These are phyloP conservation scores for Larix sibirica DNA, from an alignment of 83 land plant genomes.

Conservation along the genomic window DNA sequence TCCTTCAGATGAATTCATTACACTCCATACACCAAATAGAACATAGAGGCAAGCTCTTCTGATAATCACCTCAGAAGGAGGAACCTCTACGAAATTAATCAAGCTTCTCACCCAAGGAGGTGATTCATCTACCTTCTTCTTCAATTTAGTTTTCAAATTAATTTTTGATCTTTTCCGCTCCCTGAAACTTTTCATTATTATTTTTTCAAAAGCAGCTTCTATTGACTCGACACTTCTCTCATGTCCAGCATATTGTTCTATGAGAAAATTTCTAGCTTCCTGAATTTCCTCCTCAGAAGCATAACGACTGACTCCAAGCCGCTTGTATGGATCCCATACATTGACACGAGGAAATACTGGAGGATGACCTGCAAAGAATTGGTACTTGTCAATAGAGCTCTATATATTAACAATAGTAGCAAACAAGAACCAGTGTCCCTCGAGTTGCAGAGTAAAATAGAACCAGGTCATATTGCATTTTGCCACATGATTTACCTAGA, in stretches of 20 bases:
- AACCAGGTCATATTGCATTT: no score
- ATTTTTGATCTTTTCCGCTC: conserved; percentile 70
- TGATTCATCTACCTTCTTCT: conserved; percentile 85
- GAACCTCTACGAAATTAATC: conserved; percentile 61
- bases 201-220: conserved; percentile 90
- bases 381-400: neutral
- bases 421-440: no score
- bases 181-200: conserved; percentile 74
- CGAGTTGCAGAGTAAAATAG: no score
- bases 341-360: conserved; percentile 71
- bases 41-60: conserved; percentile 70
- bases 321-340: conserved; percentile 90
- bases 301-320: conserved; percentile 71
- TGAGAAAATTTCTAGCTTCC: conserved; percentile 77
- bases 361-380: conserved; percentile 33
- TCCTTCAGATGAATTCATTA: conserved; percentile 74
- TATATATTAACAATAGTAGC: no score
- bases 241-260: conserved; percentile 77
- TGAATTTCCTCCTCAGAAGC: conserved; percentile 91
- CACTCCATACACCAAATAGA: conserved; percentile 78
- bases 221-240: conserved; percentile 85
- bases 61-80: conserved; percentile 45
- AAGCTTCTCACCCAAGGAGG: conserved; percentile 84
- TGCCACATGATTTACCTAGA: no score
- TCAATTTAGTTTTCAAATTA: conserved; percentile 68